Percentiles rank a stretch among this genome's conserved stretches.
Conservation (phyloP, 2,329 filamentous ascomycete species). For the Raffaelea ambrosiae region DNA sequence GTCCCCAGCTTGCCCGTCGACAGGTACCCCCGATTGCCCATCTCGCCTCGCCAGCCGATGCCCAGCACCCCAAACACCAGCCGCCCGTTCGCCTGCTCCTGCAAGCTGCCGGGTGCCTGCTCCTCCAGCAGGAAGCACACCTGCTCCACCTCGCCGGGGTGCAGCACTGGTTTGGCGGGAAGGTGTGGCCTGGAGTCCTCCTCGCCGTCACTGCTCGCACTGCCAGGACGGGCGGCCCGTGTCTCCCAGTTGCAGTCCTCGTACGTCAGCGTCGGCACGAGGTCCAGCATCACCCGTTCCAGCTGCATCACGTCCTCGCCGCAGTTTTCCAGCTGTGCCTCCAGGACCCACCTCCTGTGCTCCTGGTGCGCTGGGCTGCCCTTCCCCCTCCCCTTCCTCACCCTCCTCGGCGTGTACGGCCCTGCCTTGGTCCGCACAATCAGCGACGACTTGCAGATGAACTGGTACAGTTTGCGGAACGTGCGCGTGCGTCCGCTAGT, state of each 20-base stretch:
- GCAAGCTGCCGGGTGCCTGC: conserved; percentile 20
- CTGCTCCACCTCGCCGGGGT: conserved; percentile 57
- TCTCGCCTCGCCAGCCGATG: conserved; percentile 80
- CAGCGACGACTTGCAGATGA: conserved; percentile 82
- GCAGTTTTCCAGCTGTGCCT: conserved; percentile 93
- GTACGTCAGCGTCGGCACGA: conserved; percentile 41
- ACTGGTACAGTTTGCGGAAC: conserved; percentile 94
- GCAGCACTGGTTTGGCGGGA: conserved; percentile 42
- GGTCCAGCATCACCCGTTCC: conserved; percentile 53
- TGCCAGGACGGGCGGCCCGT: neutral
- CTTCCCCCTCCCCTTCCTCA: conserved; percentile 1
- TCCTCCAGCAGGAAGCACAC: conserved; percentile 55
- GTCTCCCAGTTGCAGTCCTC: conserved; percentile 50
- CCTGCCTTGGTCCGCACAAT: conserved; percentile 87
- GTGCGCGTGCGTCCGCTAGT: conserved; percentile 66
- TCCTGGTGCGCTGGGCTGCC: conserved; percentile 24
- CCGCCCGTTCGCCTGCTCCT: conserved; percentile 24
- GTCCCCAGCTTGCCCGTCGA: conserved; percentile 74
- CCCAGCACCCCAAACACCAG: conserved; percentile 70
- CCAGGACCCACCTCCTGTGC: conserved; percentile 59
- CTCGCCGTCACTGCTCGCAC: neutral
- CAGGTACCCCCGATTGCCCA: conserved; percentile 82
- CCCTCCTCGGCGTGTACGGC: conserved; percentile 37
- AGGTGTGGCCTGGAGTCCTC: conserved; percentile 17
- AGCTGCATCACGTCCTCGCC: conserved; percentile 76